Conservation (phyloP, 768 basidiomycete species). For the Favolaschia claudopus region DNA sequence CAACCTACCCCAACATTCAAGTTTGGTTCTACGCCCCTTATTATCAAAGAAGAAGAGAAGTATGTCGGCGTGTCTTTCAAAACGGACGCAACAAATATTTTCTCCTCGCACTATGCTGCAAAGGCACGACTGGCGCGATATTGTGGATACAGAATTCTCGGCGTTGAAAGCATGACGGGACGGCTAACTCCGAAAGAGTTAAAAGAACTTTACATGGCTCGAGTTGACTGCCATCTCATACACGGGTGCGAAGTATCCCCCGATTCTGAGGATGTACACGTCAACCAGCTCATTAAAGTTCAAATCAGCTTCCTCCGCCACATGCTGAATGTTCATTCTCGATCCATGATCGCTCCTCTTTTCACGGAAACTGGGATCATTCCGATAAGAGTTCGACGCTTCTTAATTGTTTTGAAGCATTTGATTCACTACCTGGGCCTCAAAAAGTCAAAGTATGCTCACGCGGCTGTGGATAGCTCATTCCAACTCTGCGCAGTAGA, state of each 20-base stretch:
- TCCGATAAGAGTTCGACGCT: slow-evolving; percentile 28
- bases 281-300: slow-evolving; percentile 18
- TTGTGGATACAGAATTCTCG: slow-evolving; percentile 22
- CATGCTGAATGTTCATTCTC: slow-evolving; percentile 24
- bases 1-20: background rate
- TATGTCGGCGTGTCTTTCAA: slow-evolving; percentile 24
- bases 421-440: slow-evolving; percentile 20
- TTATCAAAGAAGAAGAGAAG: slow-evolving; percentile 5
- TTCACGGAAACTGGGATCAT: slow-evolving; percentile 33
- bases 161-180: slow-evolving; percentile 22
- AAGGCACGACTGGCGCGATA: slow-evolving; percentile 24
- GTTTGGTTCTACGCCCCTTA: background rate
- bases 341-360: slow-evolving; percentile 22
- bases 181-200: slow-evolving; percentile 19
- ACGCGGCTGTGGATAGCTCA: no score
- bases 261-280: slow-evolving; percentile 9
- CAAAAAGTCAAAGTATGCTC: no score
- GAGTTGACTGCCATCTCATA: slow-evolving; percentile 32
- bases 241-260: slow-evolving; percentile 29
- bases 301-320: slow-evolving; percentile 30
- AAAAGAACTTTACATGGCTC: no score
- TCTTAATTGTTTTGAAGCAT: slow-evolving; percentile 26
- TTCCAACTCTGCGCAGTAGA: no score
- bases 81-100: background rate
- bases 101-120: slow-evolving; percentile 18